Percentiles rank a stretch among this genome's conserved stretches.
Evolutionary conservation across 2,329 filamentous ascomycete species (phyloP).

Genomic region (Penicillium glabrum): DNA sequence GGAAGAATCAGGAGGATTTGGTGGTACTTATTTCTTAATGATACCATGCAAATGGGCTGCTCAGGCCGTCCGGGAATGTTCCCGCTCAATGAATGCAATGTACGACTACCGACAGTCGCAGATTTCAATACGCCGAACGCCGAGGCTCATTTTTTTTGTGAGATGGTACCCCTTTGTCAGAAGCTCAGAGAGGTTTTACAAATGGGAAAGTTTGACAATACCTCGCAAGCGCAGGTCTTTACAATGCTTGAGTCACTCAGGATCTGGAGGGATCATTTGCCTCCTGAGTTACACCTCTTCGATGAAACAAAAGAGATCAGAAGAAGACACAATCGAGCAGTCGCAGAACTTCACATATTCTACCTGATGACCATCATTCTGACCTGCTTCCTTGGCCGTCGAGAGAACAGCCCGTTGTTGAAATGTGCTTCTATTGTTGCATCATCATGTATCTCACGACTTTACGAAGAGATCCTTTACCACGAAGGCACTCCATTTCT

Average conservation of each 20-base stretch:
- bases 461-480: slow-evolving; percentile 12
- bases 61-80: slow-evolving; percentile 12
- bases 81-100: slow-evolving; percentile 3
- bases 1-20: slow-evolving; percentile 6
- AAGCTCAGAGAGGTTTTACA: neutral
- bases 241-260: neutral
- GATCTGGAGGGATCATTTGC: neutral
- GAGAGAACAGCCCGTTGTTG: slow-evolving; percentile 4
- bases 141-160: neutral
- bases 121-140: slow-evolving; percentile 3
- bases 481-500: slow-evolving; percentile 8
- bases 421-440: slow-evolving; percentile 10
- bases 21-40: slow-evolving; percentile 12
- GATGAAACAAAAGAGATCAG: neutral
- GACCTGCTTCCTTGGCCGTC: slow-evolving; percentile 11
- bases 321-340: slow-evolving; percentile 1
- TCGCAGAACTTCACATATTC: slow-evolving; percentile 9
- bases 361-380: slow-evolving; percentile 12
- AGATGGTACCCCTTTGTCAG: neutral
- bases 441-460: slow-evolving; percentile 8
- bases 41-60: slow-evolving; percentile 14
- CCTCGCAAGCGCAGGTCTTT: neutral
- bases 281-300: neutral
- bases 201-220: neutral
- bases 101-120: neutral